Evolutionary conservation across 2,329 filamentous ascomycete genomes (phyloP).

Genomic region (Podosphaera fusca): DNA sequence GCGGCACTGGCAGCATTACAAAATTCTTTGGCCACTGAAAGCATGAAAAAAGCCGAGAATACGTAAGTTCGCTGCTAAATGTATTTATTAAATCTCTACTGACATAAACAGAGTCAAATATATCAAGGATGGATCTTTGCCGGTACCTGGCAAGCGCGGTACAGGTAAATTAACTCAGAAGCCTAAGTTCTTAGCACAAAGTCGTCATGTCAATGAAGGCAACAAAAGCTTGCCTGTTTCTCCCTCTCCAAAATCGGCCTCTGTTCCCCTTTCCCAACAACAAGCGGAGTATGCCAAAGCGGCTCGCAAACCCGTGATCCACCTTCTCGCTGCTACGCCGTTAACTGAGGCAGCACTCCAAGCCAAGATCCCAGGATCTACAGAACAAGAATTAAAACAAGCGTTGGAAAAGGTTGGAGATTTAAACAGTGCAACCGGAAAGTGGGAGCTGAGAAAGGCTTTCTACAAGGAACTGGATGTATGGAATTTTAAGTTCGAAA

Average conservation of each 20-base stretch:
- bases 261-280: slow-evolving; percentile 27
- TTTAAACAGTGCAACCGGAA: slow-evolving; percentile 23
- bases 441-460: slow-evolving; percentile 31
- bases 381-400: slow-evolving; percentile 27
- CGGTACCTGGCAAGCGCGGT: slow-evolving; percentile 8
- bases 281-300: slow-evolving; percentile 29
- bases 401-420: slow-evolving; percentile 36
- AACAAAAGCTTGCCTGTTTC: slow-evolving; percentile 26
- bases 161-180: slow-evolving; percentile 10
- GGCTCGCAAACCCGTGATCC: slow-evolving; percentile 29
- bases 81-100: slow-evolving; percentile 7
- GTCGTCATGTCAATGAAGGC: slow-evolving; percentile 8
- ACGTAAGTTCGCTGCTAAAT: slow-evolving; percentile 18
- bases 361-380: slow-evolving; percentile 25
- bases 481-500: slow-evolving; percentile 35
- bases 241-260: slow-evolving; percentile 26
- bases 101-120: slow-evolving; percentile 19
- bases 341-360: slow-evolving; percentile 26
- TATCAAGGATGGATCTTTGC: slow-evolving; percentile 15
- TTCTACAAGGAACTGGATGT: slow-evolving; percentile 42
- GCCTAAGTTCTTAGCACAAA: slow-evolving; percentile 10
- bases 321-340: slow-evolving; percentile 34
- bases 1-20: slow-evolving; percentile 28
- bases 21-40: slow-evolving; percentile 21
- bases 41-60: slow-evolving; percentile 23